These are phyloP conservation scores for Protea cynaroides DNA, from an alignment of 164 flowering plant genomes.

Conservation along the genomic window DNA sequence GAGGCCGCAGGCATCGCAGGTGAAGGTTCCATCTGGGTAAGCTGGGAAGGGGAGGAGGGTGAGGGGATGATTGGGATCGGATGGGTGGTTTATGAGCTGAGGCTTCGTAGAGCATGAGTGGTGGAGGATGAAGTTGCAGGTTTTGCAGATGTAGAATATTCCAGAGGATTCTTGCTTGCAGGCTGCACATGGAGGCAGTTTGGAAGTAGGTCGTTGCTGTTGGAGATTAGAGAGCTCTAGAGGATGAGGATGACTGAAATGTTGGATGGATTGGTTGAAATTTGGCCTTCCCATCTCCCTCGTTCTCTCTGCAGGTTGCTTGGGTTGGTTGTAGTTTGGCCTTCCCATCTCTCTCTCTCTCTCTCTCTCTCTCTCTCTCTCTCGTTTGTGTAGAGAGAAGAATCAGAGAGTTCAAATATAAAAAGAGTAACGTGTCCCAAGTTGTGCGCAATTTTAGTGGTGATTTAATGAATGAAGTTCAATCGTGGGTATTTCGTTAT, in stretches of 20 bases:
- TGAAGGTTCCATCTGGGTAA: constrained; percentile 23
- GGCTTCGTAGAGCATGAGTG: constrained; percentile 19
- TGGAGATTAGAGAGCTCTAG: constrained; percentile 15
- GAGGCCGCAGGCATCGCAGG: constrained; percentile 23
- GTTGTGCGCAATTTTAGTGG: too few species aligned
- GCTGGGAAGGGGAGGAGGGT: constrained; percentile 19
- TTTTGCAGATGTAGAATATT: constrained; percentile 13
- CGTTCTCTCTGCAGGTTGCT: too few species aligned
- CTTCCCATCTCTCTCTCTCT: constrained; percentile 16
- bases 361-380: constrained; percentile 8
- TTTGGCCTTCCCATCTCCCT: too few species aligned
- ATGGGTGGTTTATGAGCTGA: constrained; percentile 20
- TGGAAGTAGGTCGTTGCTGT: background rate
- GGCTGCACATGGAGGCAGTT: constrained; percentile 9
- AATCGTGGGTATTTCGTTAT: too few species aligned
- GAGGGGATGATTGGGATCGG: constrained; percentile 19
- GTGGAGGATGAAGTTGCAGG: constrained; percentile 30
- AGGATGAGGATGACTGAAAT: constrained; percentile 35
- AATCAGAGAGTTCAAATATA: background rate
- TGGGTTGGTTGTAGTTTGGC: constrained; percentile 8
- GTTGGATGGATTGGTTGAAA: constrained; percentile 6
- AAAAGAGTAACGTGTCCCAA: too few species aligned
- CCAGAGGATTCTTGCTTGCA: constrained; percentile 11
- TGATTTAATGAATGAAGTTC: too few species aligned
- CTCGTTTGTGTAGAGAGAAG: background rate